Base-by-base conservation (phyloP, 78 protist genomes). In the Abeoforma whisleri region DNA sequence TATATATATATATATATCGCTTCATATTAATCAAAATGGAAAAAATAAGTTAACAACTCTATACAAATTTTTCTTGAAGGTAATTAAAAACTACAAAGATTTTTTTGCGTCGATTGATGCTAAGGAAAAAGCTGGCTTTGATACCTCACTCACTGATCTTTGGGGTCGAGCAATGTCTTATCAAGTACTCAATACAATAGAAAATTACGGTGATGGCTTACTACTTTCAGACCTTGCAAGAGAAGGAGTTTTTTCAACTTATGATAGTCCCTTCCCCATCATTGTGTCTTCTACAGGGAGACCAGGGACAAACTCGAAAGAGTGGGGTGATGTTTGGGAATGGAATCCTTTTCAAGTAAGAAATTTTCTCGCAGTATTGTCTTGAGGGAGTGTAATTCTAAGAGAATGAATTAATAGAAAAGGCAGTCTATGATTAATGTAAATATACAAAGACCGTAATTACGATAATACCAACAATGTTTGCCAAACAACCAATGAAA, bases 121-220 rank as follows among this genome's bases (percentile, higher is more conserved):
- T 25, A 74, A 74, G 79, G 79, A 74, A 25, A 48, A 35, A 25
- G 79, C 79, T 22, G 79, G 79, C 33, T n/a, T n/a, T n/a, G 79
- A 74, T 74, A 25, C 28, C 79, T 37, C 33, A 37, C 23, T 74
- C 23, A 48, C 36, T 22, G 79, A 74, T 48, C 79, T 74, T 22
- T 74, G 79, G 79, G 79, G 34, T 22, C 22, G 23, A 30, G 79
- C 23, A 28, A 22, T 74, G 28, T 25, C 57, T 22, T 74, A 74
- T 25, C 79, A 74, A 25, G 22, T 74, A 74, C 79, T 74, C 28
- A 68, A 28, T 22, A 74, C 79, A 74, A n/a, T 25, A 25, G 34
- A 22, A n/a, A 25, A 48, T n/a, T n/a, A n/a, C n/a, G n/a, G n/a
- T n/a, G n/a, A n/a, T n/a, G n/a, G 36, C 79, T 37, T 74, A 22